Evolutionary conservation across 805 yeast species (phyloP).

Genomic region (Metschnikowia lachancei): DNA sequence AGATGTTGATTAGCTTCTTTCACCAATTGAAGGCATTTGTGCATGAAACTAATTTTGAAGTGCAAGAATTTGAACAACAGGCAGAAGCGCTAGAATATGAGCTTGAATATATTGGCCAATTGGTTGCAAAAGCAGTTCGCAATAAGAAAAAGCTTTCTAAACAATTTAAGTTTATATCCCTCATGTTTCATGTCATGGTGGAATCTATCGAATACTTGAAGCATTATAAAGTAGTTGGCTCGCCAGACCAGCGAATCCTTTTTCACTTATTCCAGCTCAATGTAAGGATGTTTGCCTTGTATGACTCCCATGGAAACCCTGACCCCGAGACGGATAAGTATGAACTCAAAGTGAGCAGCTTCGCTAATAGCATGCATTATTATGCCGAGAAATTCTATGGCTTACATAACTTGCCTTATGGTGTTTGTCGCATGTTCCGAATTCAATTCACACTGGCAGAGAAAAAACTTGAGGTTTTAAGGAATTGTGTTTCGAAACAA

Average conservation of each 20-base stretch:
- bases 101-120: not conserved
- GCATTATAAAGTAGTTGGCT: not conserved
- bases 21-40: too few species aligned
- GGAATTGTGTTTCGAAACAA: not conserved
- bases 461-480: not conserved
- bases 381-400: not conserved
- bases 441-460: not conserved
- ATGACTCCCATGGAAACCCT: not conserved
- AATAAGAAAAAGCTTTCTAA: not conserved
- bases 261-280: not conserved
- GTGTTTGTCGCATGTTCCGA: not conserved
- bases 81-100: slow-evolving; percentile 1
- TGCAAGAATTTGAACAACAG: not conserved
- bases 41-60: too few species aligned
- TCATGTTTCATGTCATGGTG: not conserved
- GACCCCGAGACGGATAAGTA: not conserved
- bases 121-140: not conserved
- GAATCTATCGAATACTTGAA: slow-evolving; percentile 3
- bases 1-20: too few species aligned
- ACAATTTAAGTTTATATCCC: not conserved
- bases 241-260: not conserved
- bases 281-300: not conserved
- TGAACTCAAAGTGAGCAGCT: not conserved
- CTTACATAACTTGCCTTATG: not conserved
- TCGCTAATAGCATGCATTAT: not conserved